Evolutionary conservation across 768 basidiomycete genomes (phyloP).

Genomic region (Hericium rajendrae): DNA sequence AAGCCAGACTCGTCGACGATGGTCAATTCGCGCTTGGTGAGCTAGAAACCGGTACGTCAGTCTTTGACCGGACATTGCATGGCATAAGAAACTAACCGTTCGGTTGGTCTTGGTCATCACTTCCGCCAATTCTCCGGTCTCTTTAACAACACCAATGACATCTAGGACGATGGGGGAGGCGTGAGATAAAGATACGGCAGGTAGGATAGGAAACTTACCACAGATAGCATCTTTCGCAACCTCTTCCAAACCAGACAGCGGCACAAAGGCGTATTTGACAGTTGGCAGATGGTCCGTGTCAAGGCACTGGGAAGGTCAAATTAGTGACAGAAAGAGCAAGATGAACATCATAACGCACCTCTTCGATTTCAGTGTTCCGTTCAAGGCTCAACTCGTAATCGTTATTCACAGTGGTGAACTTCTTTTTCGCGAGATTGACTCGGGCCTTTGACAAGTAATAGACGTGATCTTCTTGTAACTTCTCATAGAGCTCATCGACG

Average conservation of each 20-base stretch:
- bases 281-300: conserved; percentile 70
- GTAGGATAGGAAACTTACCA: conserved; percentile 38
- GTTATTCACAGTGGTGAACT: conserved; percentile 82
- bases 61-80: neutral
- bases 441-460: conserved; percentile 87
- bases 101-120: conserved; percentile 71
- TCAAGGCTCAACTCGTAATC: conserved; percentile 93
- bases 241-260: conserved; percentile 50
- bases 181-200: neutral
- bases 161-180: conserved; percentile 36
- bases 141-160: conserved; percentile 81
- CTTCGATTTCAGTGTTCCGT: conserved; percentile 73
- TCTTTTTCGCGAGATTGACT: conserved; percentile 94
- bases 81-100: conserved; percentile 27
- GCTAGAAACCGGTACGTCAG: conserved; percentile 29
- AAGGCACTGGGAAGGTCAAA: conserved; percentile 49
- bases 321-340: neutral
- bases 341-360: conserved; percentile 36
- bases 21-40: conserved; percentile 82
- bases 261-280: conserved; percentile 77
- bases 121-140: conserved; percentile 55
- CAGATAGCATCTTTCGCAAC: conserved; percentile 73
- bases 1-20: conserved; percentile 78
- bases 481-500: conserved; percentile 77
- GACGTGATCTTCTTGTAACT: conserved; percentile 84